Percentiles rank a stretch among this genome's conserved stretches.
phyloP scores from a whole-genome alignment of 371 early-diverging fungal species.

The Conidiobolus incongruus region DNA sequence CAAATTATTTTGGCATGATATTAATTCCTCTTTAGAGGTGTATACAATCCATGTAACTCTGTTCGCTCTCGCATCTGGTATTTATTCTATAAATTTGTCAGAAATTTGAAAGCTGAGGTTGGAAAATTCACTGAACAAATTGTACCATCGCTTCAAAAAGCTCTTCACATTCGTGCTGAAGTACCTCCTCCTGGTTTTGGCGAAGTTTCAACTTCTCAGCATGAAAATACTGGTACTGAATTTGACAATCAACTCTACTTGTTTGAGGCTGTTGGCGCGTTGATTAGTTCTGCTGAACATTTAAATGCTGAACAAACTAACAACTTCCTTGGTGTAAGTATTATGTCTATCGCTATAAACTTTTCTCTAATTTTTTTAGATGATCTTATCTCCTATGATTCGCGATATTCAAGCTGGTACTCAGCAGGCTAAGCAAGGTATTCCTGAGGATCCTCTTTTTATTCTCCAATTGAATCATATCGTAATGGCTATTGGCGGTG shows the following conservation, averaged over 20 bases:
- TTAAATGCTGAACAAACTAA: constrained; percentile 44
- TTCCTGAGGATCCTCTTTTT: constrained; percentile 36
- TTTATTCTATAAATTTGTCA: constrained; percentile 66
- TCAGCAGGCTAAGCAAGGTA: constrained; percentile 17
- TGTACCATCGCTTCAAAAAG: constrained; percentile 1
- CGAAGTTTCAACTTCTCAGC: constrained; percentile 13
- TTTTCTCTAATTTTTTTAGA: constrained; percentile 8
- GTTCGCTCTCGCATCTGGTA: constrained; percentile 75
- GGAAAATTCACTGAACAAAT: constrained; percentile 38
- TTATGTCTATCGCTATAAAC: not conserved
- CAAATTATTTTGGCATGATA: not conserved
- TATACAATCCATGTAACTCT: constrained; percentile 41
- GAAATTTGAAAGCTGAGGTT: constrained; percentile 35
- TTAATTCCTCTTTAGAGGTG: constrained; percentile 22
- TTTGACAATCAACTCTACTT: constrained; percentile 75
- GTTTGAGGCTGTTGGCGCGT: constrained; percentile 75
- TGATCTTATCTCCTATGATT: constrained; percentile 56
- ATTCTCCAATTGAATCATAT: constrained; percentile 58
- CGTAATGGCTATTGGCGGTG: constrained; percentile 67
- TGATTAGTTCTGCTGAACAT: constrained; percentile 46
- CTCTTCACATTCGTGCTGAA: constrained; percentile 12
- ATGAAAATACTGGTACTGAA: constrained; percentile 20
- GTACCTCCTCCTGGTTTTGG: constrained; percentile 12
- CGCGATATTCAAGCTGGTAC: constrained; percentile 29
- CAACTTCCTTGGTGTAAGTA: constrained; percentile 34